Evolutionary conservation across 2,329 filamentous ascomycete species (phyloP), one percentile per base, ranked within the genome.

Genomic region (Xylariales sp.): DNA sequence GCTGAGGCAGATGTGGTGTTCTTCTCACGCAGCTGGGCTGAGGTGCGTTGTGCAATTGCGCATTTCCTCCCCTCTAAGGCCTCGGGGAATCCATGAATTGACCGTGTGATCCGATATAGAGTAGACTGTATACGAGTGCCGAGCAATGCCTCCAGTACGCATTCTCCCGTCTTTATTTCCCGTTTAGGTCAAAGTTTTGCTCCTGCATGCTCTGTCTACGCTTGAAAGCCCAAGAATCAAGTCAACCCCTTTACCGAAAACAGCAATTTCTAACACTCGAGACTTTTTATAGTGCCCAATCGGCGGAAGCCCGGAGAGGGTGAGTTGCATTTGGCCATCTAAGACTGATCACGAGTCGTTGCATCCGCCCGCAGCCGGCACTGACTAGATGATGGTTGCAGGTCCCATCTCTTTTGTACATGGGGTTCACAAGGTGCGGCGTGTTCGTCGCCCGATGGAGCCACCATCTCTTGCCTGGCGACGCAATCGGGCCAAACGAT

Each of bases 11-110:
- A 93, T 74, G 85, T 92, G 18, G 87, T 93, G n/a, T 92, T 93
- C 77, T 93, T 90, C 79, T 92, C 91, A 12, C 87, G 85, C 73
- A 84, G 83, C 58, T 93, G 91, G 91, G 91, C 91, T 67, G 85
- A 90, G 81, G 90, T 90, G 79, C 79, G 81, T 79, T 62, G 62
- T 58, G 34, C 28, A 30, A 14, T 41, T 41, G 39, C 14, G 39
- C 39, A 41, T 41, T 34, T 32, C 10, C 34, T 45, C 46, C 48
- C 56, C 45, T 32, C 4, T 23, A 23, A 39, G 41, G n/a, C 43
- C 10, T 36, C 5, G 34, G 60, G 34, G 28, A 18, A 28, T 49
- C 36, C 54, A 23, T 28, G 48, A 61, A 58, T 68, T 69, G 68
- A 74, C 64, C 23, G 23, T 61, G 64, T 64, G 28, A 54, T 59